Base-by-base conservation (phyloP, 805 yeast genomes). In the Monosporozyma servazzii region DNA sequence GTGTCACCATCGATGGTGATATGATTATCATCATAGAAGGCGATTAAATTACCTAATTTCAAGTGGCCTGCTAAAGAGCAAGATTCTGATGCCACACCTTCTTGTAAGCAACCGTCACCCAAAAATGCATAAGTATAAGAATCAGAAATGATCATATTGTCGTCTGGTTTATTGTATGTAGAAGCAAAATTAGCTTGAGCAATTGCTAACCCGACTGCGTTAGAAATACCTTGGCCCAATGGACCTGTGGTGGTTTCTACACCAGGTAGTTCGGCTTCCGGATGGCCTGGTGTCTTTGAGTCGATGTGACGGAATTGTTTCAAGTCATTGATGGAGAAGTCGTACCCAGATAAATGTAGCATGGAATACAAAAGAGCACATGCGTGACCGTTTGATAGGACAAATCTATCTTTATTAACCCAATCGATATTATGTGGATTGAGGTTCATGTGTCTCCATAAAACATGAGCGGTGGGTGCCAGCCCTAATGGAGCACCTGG, bases 401-500 rank as follows among this genome's bases (percentile, higher is more conserved):
- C 91, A 62, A 93, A 93, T 72, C 99, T 81, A 70, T 93, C 99
- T 72, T 96, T 83, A 80, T 86, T 86, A 71, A 87, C 75, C 97
- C 96, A 93, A 53, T 79, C 74, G 57, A 96, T 91, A 78, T 87
- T 83, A 74, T 82, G 79, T 62, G 98, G 95, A 81, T 88, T 88
- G 76, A 87, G 80, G 64, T 75, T 84, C 86, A 90, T 78, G 66
- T 80, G 80, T 70, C 81, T 77, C 81, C 84, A 88, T 57, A 91
- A 70, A 50, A 82, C 84, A 73, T 91, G 96, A 57, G 96, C 96
- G 54, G 91, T 84, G 43, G 98, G 96, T 18, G 99, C 98, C 71
- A 91, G 75, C 56, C 98, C 98, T 81, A 91, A 81, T 64, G 98
- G 98, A 50, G 99, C 98, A 76, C 99, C 99, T 48, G 99, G 99